Percentiles rank a stretch among this genome's conserved stretches.
Evolutionary conservation across 371 early-diverging fungal genomes (phyloP).

Genomic region (Circinella minor): DNA sequence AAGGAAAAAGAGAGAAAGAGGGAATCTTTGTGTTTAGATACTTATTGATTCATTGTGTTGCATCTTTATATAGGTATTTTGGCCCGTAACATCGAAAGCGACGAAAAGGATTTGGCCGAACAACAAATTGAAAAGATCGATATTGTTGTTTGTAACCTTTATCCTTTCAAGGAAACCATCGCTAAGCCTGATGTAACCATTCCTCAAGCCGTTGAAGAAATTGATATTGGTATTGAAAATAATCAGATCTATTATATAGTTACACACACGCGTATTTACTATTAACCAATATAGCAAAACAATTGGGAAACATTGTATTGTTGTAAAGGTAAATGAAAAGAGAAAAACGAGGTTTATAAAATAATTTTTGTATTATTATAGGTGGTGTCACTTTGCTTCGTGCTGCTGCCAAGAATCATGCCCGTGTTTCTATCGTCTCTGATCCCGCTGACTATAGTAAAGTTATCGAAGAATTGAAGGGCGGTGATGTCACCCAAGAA

Average conservation of each 20-base stretch:
- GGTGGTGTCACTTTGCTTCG: slow-evolving; percentile 97
- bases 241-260: too few species aligned
- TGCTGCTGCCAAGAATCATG: slow-evolving; percentile 99
- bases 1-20: background rate
- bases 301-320: too few species aligned
- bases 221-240: slow-evolving; percentile 85
- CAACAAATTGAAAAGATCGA: slow-evolving; percentile 93
- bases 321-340: background rate
- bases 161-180: slow-evolving; percentile 96
- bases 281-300: too few species aligned
- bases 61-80: slow-evolving; percentile 69
- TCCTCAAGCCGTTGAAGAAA: slow-evolving; percentile 95
- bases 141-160: slow-evolving; percentile 96
- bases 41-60: background rate
- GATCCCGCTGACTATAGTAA: slow-evolving; percentile 91
- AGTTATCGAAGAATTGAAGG: slow-evolving; percentile 76
- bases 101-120: slow-evolving; percentile 86
- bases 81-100: slow-evolving; percentile 87
- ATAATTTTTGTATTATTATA: slow-evolving; percentile 21
- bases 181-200: slow-evolving; percentile 88
- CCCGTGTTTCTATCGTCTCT: slow-evolving; percentile 89
- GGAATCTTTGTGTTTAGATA: background rate
- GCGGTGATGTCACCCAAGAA: slow-evolving; percentile 49
- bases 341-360: too few species aligned
- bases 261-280: too few species aligned